phyloP scores from a whole-genome alignment of 768 basidiomycete species.

The Daedaleopsis sinensis region DNA sequence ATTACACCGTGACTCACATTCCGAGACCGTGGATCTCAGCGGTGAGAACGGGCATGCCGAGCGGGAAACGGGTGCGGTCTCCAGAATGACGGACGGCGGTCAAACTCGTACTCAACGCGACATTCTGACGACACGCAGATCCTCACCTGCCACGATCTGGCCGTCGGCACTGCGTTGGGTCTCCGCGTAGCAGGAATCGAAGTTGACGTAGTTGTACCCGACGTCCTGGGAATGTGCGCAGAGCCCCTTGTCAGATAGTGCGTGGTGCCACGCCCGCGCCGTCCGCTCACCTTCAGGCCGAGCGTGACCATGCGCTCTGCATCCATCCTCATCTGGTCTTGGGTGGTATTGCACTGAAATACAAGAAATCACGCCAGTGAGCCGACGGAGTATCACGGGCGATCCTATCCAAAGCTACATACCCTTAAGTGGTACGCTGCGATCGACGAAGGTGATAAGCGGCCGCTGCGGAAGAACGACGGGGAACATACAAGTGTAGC shows the following conservation, averaged over 20 bases:
- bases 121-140: no score
- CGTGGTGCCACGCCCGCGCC: neutral
- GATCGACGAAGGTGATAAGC: neutral
- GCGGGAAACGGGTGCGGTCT: conserved; percentile 56
- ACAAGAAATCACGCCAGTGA: neutral
- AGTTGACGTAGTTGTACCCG: conserved; percentile 60
- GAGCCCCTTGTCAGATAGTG: neutral
- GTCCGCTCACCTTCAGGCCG: conserved; percentile 44
- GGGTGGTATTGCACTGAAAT: conserved; percentile 60
- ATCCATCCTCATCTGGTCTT: conserved; percentile 51
- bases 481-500: conserved; percentile 44
- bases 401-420: conserved; percentile 44
- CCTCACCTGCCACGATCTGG: conserved; percentile 57
- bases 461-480: neutral
- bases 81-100: neutral
- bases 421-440: neutral
- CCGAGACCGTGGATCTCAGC: conserved; percentile 57
- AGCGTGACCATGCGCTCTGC: conserved; percentile 53
- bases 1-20: conserved; percentile 50
- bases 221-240: conserved; percentile 42
- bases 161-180: conserved; percentile 53
- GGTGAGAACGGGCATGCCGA: conserved; percentile 60
- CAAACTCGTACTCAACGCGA: no score
- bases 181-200: conserved; percentile 69
- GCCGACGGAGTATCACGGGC: neutral